Conservation (phyloP, 345 rosid genomes). For the Heritiera fomes region DNA sequence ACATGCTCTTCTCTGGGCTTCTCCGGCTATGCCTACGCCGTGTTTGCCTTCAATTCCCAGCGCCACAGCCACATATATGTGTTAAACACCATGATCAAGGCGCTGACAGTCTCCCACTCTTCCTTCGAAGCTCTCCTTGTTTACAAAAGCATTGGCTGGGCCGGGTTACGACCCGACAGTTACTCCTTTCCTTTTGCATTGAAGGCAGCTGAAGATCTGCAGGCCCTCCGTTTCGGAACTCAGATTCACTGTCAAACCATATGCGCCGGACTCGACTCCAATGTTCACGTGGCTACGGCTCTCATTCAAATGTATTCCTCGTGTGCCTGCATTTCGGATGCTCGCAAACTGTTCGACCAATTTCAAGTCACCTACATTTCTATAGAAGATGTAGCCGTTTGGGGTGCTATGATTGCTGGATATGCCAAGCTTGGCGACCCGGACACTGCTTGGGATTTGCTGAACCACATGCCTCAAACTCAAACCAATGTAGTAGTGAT, state of each 20-base stretch:
- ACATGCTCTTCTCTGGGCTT: slow-evolving; percentile 51
- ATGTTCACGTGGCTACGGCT: slow-evolving; percentile 48
- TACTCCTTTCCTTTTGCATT: slow-evolving; percentile 64
- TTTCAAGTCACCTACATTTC: slow-evolving; percentile 6
- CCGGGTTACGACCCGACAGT: slow-evolving; percentile 57
- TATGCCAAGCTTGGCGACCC: slow-evolving; percentile 51
- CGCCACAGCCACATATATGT: slow-evolving; percentile 40
- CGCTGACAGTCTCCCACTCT: slow-evolving; percentile 43
- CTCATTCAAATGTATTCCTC: slow-evolving; percentile 59
- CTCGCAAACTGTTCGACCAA: slow-evolving; percentile 60
- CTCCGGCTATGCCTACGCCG: slow-evolving; percentile 47
- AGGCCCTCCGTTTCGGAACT: slow-evolving; percentile 44
- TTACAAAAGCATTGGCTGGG: slow-evolving; percentile 47
- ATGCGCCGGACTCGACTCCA: slow-evolving; percentile 44
- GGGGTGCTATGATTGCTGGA: slow-evolving; percentile 66
- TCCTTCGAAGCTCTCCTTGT: slow-evolving; percentile 43
- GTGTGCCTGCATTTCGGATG: slow-evolving; percentile 33
- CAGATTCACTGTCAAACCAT: slow-evolving; percentile 33
- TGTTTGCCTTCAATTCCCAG: slow-evolving; percentile 34
- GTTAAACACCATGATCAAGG: slow-evolving; percentile 61
- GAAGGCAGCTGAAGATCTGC: slow-evolving; percentile 46
- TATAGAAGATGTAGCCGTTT: slow-evolving; percentile 39
- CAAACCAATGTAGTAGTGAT: slow-evolving; percentile 41
- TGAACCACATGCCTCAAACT: slow-evolving; percentile 57
- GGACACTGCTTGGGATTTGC: slow-evolving; percentile 43